Conservation (phyloP, 495 filamentous ascomycete genomes). For the Aspergillus affinis region DNA sequence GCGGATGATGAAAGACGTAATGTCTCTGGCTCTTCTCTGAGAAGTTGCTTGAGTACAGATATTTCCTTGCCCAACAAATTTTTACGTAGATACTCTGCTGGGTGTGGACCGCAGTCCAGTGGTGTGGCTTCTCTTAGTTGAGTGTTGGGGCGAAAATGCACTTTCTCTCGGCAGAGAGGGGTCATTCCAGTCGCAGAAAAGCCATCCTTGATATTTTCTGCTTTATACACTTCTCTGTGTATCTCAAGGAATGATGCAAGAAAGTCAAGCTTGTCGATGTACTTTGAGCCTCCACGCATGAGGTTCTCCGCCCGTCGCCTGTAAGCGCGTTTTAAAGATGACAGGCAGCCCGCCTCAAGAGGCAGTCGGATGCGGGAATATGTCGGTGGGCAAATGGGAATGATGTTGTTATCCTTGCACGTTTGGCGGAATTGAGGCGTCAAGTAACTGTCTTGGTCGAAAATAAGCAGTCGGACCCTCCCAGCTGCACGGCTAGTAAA, state of each 20-base stretch:
- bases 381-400: slow-evolving; percentile 1
- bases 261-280: slow-evolving; percentile 6
- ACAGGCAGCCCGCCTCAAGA: not conserved
- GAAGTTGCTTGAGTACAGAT: not conserved
- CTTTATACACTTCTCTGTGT: slow-evolving; percentile 4
- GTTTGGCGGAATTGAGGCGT: slow-evolving; percentile 2
- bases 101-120: not conserved
- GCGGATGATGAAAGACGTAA: not conserved
- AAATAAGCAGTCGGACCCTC: slow-evolving; percentile 1
- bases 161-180: slow-evolving; percentile 4
- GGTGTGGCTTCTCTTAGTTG: not conserved
- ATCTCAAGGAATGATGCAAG: slow-evolving; percentile 1
- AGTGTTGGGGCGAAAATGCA: not conserved
- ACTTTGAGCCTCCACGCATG: slow-evolving; percentile 1
- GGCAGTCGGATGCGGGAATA: not conserved
- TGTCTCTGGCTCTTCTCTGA: not conserved
- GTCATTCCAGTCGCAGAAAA: not conserved
- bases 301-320: not conserved
- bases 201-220: slow-evolving; percentile 4
- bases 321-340: slow-evolving; percentile 3
- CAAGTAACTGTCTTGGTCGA: slow-evolving; percentile 3
- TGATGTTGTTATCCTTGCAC: slow-evolving; percentile 4
- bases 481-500: not conserved
- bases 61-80: not conserved
- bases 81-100: not conserved